Percentiles rank a stretch among this genome's conserved stretches.
Evolutionary conservation across 805 yeast species (phyloP).

Genomic region (Candida piceae): DNA sequence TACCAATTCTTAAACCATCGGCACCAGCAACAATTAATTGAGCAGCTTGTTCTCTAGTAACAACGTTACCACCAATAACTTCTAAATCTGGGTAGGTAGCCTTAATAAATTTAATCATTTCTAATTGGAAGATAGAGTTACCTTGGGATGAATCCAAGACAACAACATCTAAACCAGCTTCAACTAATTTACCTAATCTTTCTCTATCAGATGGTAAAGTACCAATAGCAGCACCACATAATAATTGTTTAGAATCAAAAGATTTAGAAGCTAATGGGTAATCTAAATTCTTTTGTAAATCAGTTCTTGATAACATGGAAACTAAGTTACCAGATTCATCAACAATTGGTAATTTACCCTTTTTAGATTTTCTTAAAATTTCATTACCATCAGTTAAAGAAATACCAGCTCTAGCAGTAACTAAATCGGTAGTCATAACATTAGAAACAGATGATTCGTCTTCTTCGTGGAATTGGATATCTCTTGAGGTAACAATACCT

Average conservation of each 20-base stretch:
- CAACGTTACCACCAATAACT: conserved; percentile 97
- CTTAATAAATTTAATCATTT: conserved; percentile 92
- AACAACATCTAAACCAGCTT: conserved; percentile 96
- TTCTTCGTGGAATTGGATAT: conserved; percentile 89
- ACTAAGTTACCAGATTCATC: conserved; percentile 72
- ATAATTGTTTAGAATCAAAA: conserved; percentile 84
- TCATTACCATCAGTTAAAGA: conserved; percentile 83
- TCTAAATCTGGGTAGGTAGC: conserved; percentile 69
- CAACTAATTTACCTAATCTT: conserved; percentile 80
- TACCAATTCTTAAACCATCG: conserved; percentile 97
- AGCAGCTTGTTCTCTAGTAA: conserved; percentile 98
- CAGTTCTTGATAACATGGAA: conserved; percentile 90
- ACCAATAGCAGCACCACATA: conserved; percentile 99
- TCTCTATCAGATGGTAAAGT: conserved; percentile 84
- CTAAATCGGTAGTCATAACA: conserved; percentile 85
- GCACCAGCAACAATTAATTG: conserved; percentile 91
- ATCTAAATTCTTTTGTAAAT: conserved; percentile 90
- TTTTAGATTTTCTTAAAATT: conserved; percentile 85
- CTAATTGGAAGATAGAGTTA: conserved; percentile 89
- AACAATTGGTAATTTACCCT: conserved; percentile 95
- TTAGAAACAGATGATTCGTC: conserved; percentile 56
- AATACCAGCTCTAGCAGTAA: conserved; percentile 81
- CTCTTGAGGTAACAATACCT: conserved; percentile 96
- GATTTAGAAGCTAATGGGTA: conserved; percentile 96
- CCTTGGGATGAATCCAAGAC: conserved; percentile 96